These are phyloP conservation scores for Leccinum pellstonianum DNA, from an alignment of 768 basidiomycete genomes.

Conservation along the genomic window DNA sequence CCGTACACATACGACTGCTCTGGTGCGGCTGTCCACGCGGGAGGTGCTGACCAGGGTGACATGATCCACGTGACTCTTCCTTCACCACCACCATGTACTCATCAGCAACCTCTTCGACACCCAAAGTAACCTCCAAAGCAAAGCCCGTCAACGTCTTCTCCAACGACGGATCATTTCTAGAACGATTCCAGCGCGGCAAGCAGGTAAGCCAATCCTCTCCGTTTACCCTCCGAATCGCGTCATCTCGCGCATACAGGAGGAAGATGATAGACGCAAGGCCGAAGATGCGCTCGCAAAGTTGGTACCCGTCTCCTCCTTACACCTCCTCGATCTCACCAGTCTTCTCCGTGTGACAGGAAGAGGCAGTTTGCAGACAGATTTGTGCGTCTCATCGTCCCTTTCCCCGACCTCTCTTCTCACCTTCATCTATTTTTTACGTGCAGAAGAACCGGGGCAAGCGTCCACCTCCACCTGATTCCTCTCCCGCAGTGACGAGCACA, in stretches of 20 bases:
- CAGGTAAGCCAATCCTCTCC: constrained; percentile 39
- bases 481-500: constrained; percentile 33
- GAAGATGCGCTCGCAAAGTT: constrained; percentile 53
- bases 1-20: constrained; percentile 50
- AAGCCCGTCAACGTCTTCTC: constrained; percentile 63
- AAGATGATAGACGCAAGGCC: constrained; percentile 55
- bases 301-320: constrained; percentile 14
- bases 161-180: constrained; percentile 68
- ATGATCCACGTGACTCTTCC: constrained; percentile 8
- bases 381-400: constrained; percentile 38
- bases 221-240: not conserved
- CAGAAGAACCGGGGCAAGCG: constrained; percentile 65
- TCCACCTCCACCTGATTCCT: constrained; percentile 39
- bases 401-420: no score
- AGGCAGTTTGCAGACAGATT: constrained; percentile 60
- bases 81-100: constrained; percentile 9
- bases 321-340: not conserved
- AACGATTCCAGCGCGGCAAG: constrained; percentile 58
- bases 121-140: constrained; percentile 29
- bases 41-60: constrained; percentile 27
- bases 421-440: not conserved
- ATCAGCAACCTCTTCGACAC: constrained; percentile 14
- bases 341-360: constrained; percentile 42
- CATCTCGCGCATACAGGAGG: constrained; percentile 40
- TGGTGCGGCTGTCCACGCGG: constrained; percentile 59